A percentile compares a stretch with the other conserved stretches of the same genome.
These are phyloP conservation scores for Penicillium hordei DNA, from an alignment of 2,329 filamentous ascomycete species.

Conservation along the genomic window DNA sequence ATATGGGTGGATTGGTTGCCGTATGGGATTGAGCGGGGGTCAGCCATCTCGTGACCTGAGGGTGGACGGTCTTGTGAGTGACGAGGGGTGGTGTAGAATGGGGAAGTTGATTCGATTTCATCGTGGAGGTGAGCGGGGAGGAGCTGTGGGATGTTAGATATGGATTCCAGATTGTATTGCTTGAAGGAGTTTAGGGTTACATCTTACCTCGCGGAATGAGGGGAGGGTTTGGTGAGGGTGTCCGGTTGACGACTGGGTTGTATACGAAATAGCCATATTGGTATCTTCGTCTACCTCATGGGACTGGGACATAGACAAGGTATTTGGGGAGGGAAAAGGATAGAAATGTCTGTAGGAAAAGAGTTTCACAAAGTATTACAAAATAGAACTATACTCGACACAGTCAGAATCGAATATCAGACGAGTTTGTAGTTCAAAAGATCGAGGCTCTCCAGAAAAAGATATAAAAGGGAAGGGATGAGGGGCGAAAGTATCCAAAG, in stretches of 20 bases:
- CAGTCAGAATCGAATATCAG: conserved; percentile 1
- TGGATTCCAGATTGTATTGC: not conserved
- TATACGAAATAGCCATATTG: conserved; percentile 43
- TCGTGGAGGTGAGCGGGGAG: conserved; percentile 44
- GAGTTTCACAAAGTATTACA: conserved; percentile 2
- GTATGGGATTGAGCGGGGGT: conserved; percentile 31
- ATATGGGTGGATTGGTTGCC: conserved; percentile 22
- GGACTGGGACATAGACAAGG: conserved; percentile 40
- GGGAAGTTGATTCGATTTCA: conserved; percentile 41
- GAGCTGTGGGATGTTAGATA: conserved; percentile 28
- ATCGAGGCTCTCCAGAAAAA: not conserved
- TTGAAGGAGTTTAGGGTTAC: not conserved
- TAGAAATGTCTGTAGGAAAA: not conserved
- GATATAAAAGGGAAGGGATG: not conserved
- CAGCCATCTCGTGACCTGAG: conserved; percentile 32
- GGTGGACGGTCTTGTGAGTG: conserved; percentile 32
- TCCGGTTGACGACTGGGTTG: conserved; percentile 34
- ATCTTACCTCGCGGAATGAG: conserved; percentile 41
- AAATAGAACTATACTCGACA: conserved; percentile 1
- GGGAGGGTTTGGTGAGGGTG: conserved; percentile 34
- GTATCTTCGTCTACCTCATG: conserved; percentile 35
- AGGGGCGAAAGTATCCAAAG: not conserved
- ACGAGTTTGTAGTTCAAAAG: not conserved
- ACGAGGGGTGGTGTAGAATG: conserved; percentile 33
- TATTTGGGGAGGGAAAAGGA: conserved; percentile 5